These are phyloP conservation scores for Parascedosporium putredinis DNA, from an alignment of 2,329 filamentous ascomycete genomes.

Conservation along the genomic window DNA sequence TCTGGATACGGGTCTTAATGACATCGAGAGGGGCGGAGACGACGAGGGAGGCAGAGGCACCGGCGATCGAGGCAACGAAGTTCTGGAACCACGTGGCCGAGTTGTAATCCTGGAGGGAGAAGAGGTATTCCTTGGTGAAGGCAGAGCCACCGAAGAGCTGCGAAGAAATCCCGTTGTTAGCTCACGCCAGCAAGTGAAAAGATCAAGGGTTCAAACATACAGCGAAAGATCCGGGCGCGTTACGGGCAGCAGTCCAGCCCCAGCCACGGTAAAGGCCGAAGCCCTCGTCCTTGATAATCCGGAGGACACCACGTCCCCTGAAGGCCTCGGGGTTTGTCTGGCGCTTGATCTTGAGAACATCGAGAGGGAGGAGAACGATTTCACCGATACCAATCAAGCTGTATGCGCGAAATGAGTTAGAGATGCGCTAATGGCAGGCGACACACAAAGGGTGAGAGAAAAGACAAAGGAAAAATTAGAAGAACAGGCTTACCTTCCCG, in stretches of 20 bases:
- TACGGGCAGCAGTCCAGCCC: constrained; percentile 95
- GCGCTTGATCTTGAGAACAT: constrained; percentile 98
- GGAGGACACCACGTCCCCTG: constrained; percentile 80
- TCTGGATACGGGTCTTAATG: constrained; percentile 97
- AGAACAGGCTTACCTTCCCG: constrained; percentile 56
- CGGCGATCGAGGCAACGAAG: constrained; percentile 91
- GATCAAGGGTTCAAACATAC: constrained; percentile 29
- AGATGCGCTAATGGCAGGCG: too few species aligned
- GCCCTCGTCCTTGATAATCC: constrained; percentile 86
- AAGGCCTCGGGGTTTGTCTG: constrained; percentile 99
- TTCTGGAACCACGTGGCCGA: constrained; percentile 89
- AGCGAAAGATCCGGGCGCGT: constrained; percentile 93
- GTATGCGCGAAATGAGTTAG: constrained; percentile 1
- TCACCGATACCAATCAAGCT: constrained; percentile 95
- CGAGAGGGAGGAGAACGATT: constrained; percentile 86
- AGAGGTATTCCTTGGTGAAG: constrained; percentile 95
- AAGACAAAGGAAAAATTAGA: too few species aligned
- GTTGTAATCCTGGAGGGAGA: constrained; percentile 88
- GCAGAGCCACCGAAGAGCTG: constrained; percentile 95
- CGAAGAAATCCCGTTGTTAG: not conserved
- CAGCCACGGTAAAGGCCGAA: constrained; percentile 93
- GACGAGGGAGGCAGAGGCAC: constrained; percentile 87
- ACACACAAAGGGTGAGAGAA: too few species aligned
- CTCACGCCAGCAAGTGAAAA: constrained; percentile 13
- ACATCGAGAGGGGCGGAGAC: constrained; percentile 96